Percentiles rank a stretch among this genome's conserved stretches.
Evolutionary conservation across 2,329 filamentous ascomycete species (phyloP).

Genomic region (Claviceps cyperi): DNA sequence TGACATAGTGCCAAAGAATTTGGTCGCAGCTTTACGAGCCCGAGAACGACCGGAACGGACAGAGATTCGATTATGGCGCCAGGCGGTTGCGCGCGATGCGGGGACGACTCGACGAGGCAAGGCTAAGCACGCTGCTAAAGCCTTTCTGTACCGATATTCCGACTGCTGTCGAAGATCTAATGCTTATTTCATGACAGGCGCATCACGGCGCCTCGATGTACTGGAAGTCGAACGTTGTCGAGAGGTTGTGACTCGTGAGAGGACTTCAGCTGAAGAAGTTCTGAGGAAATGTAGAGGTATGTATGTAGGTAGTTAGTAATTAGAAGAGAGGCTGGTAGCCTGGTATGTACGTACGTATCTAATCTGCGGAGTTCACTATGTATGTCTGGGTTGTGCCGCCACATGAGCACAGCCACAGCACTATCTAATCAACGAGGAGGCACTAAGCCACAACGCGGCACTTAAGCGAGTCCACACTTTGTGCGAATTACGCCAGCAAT

Average conservation of each 20-base stretch:
- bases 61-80: not conserved
- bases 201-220: not conserved
- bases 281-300: no score
- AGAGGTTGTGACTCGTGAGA: not conserved
- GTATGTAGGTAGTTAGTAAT: no score
- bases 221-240: not conserved
- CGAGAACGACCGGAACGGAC: not conserved
- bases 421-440: conserved; percentile 8
- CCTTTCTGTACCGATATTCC: not conserved
- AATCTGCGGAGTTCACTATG: no score
- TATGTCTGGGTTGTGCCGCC: not conserved
- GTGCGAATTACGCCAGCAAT: conserved; percentile 12
- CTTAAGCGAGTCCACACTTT: conserved; percentile 29
- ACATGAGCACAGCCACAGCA: not conserved
- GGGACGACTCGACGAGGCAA: not conserved
- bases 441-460: conserved; percentile 17
- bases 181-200: conserved; percentile 6
- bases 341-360: no score
- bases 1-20: conserved; percentile 38
- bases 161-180: not conserved
- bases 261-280: no score
- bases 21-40: not conserved
- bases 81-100: not conserved
- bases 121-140: not conserved
- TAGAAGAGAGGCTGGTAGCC: no score